Evolutionary conservation across 164 flowering plant genomes (phyloP), one percentile per base, ranked within the genome.

Genomic region (Protea cynaroides): DNA sequence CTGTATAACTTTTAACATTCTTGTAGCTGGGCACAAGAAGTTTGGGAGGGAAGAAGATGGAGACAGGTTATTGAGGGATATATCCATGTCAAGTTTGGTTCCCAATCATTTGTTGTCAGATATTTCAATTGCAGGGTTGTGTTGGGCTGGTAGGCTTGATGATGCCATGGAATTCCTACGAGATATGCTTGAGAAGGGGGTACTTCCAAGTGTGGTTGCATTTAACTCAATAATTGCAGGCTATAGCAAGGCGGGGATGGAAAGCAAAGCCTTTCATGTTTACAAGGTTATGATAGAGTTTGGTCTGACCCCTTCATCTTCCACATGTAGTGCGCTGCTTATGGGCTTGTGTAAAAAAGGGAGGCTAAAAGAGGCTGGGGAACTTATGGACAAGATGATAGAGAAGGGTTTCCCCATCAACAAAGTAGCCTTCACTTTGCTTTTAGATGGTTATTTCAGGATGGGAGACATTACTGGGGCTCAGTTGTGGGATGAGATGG

Each of bases 221-320:
- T 92, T 92, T 69, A 94, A 91, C 69, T 82, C 96, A 4, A 59
- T 94, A 22, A 88, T 92, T 69, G 76, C 89, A 52, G 92, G 94
- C 58, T 89, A 80, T 67, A 72, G 93, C 71, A 79, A 72, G 76
- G 84, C 55, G 44, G 89, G 94, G 21, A 68, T 76, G 57, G 86
- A 81, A 61, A 83, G 82, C 19, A 79, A 82, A 64, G 92, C 96
- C 19, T 84, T 78, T 74, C 75, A 79, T 65, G 79, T 64, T 13
- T 91, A 85, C 71, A 73, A 69, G 58, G 11, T 78, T 8, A 86
- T 91, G 96, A 40, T 76, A 29, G 71, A 65, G 59, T 82, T 81
- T 69, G 91, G 89, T 25, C 47, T 80, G 25, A 63, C 66, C 47
- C 93, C 96, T 55, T 85, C 97, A 13, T 73, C 89, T 70, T 84